A percentile compares a stretch with the other conserved stretches of the same genome.
Evolutionary conservation across 2,329 filamentous ascomycete species (phyloP).

Genomic region (Fonsecaea multimorphosa): DNA sequence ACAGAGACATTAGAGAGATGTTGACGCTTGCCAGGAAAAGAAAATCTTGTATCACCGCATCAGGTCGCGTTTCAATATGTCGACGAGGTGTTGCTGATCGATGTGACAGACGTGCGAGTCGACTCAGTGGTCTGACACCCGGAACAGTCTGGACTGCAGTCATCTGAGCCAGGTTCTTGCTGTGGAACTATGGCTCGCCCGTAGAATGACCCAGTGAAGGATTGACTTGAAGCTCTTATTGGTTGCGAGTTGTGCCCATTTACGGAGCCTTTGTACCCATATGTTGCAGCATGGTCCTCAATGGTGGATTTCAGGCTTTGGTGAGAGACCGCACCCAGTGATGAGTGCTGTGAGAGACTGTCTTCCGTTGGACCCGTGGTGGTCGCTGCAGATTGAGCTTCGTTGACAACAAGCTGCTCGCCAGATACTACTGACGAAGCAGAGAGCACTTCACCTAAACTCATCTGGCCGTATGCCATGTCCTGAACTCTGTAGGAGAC

Average conservation of each 20-base stretch:
- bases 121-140: slow-evolving; percentile 31
- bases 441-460: slow-evolving; percentile 37
- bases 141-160: slow-evolving; percentile 32
- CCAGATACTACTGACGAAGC: slow-evolving; percentile 9
- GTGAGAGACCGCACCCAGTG: slow-evolving; percentile 10
- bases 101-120: slow-evolving; percentile 24
- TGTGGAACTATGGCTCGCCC: slow-evolving; percentile 23
- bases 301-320: slow-evolving; percentile 21
- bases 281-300: slow-evolving; percentile 20
- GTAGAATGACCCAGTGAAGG: slow-evolving; percentile 28
- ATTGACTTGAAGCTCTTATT: slow-evolving; percentile 23
- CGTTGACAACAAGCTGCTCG: slow-evolving; percentile 18
- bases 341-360: slow-evolving; percentile 10
- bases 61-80: slow-evolving; percentile 23
- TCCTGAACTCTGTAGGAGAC: slow-evolving; percentile 41
- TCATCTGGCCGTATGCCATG: slow-evolving; percentile 43
- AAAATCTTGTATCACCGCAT: background rate
- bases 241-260: slow-evolving; percentile 23
- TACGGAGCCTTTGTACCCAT: slow-evolving; percentile 26
- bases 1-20: slow-evolving; percentile 3
- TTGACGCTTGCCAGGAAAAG: background rate
- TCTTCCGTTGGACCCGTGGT: background rate
- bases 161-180: slow-evolving; percentile 24
- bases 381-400: slow-evolving; percentile 6
- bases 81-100: slow-evolving; percentile 29